Evolutionary conservation across 78 protist genomes (phyloP), one percentile per base, ranked within the genome.

Genomic region (Cyanophora paradoxa): DNA sequence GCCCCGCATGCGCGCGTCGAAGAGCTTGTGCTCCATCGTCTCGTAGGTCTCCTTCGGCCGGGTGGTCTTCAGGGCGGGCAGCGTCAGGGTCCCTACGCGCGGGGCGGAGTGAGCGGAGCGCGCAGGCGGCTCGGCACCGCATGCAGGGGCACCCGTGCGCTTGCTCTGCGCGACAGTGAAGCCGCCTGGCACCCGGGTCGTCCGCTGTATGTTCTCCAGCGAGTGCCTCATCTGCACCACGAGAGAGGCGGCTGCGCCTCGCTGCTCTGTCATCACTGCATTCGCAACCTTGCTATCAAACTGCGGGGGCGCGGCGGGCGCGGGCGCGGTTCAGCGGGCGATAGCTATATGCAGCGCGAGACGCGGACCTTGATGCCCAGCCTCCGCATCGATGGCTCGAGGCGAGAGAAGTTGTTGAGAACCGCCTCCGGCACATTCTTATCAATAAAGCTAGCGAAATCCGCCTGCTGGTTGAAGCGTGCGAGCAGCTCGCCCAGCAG

Each of bases 401-500:
- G 13, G 30, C 3, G 22, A 1, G 8, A 7, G 30, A 56, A 39
- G 76, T 71, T 71, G 19, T 26, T 11, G 7, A 56, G 3, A 48
- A 36, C 56, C 10, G 66, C 66, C n/a, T 10, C 13, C 16, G 46
- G 22, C 28, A 50, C 11, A 22, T 71, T 36, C 20, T 1, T n/a
- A 34, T 36, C 62, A 30, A 1, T 1, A 10, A 71, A 33, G 30
- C 20, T 56, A 17, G 7, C 54, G 34, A 37, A 11, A 16, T 13
- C 10, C 6, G 31, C 28, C 48, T 50, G 48, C 34, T 34, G 42
- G 24, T 31, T 36, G 22, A 50, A 42, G 19, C 41, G 13, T n/a
- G n/a, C 28, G 7, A 71, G 65, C 14, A 71, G 16, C 66, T 56
- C 76, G 33, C 67, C 76, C 3, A 71, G 5, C 26, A 71, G 65